A percentile compares a stretch with the other conserved stretches of the same genome.
phyloP scores from a whole-genome alignment of 2,329 filamentous ascomycete species.

The Beauveria pseudobassiana region DNA sequence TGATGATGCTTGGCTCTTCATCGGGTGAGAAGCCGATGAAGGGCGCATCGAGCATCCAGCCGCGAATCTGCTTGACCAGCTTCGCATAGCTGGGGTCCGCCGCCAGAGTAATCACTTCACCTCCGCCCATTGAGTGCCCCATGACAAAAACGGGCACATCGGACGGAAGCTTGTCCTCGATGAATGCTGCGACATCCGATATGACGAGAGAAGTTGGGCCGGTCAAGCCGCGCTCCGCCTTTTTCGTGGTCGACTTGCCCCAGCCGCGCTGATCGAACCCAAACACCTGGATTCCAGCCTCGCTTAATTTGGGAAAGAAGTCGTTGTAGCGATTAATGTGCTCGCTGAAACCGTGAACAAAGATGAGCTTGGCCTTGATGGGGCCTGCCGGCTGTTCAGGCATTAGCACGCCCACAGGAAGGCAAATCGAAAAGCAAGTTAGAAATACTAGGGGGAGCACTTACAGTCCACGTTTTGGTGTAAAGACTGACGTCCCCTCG shows the following conservation, averaged over 20 bases:
- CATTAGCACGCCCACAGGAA: not conserved
- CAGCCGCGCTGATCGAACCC: slow-evolving; percentile 84
- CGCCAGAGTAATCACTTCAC: slow-evolving; percentile 59
- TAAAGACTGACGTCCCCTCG: slow-evolving; percentile 40
- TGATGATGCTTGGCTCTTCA: slow-evolving; percentile 55
- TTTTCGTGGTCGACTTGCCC: slow-evolving; percentile 62
- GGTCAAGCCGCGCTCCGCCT: slow-evolving; percentile 60
- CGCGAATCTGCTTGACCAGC: slow-evolving; percentile 54
- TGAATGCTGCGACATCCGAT: slow-evolving; percentile 70
- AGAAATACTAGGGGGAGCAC: slow-evolving; percentile 18
- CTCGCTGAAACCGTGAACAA: slow-evolving; percentile 87
- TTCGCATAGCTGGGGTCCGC: slow-evolving; percentile 43
- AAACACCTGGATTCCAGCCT: slow-evolving; percentile 65
- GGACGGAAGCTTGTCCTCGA: slow-evolving; percentile 49
- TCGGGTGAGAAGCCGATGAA: slow-evolving; percentile 66
- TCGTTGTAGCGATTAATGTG: slow-evolving; percentile 70
- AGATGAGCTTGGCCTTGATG: slow-evolving; percentile 64
- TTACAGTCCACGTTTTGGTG: slow-evolving; percentile 52
- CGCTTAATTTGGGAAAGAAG: slow-evolving; percentile 64
- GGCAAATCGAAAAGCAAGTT: not conserved
- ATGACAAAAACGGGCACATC: slow-evolving; percentile 68
- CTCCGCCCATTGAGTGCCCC: slow-evolving; percentile 89
- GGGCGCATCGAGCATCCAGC: slow-evolving; percentile 70
- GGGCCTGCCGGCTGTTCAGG: slow-evolving; percentile 42
- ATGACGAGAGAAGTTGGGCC: slow-evolving; percentile 68